A percentile compares a stretch with the other conserved stretches of the same genome.
phyloP scores from a whole-genome alignment of 495 filamentous ascomycete species.

The Penicillium mononematosum region DNA sequence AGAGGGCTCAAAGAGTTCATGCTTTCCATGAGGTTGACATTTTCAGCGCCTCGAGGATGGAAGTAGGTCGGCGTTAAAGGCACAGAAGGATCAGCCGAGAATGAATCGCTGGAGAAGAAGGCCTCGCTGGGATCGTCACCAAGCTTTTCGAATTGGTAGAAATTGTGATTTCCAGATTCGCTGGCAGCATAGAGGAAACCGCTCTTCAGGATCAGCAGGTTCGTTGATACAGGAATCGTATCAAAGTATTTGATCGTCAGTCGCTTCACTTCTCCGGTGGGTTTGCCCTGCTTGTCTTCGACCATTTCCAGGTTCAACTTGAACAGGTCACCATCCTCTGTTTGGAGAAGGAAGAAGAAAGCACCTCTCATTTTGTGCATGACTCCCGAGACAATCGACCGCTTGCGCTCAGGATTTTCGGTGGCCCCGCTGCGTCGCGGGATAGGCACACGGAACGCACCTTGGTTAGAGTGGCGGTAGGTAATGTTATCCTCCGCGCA shows the following conservation, averaged over 20 bases:
- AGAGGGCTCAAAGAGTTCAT: constrained; percentile 89
- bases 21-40: constrained; percentile 79
- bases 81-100: constrained; percentile 67
- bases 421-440: constrained; percentile 81
- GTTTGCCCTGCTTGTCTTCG: constrained; percentile 73
- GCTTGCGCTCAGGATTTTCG: constrained; percentile 89
- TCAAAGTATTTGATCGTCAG: constrained; percentile 98
- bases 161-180: constrained; percentile 88
- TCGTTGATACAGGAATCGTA: constrained; percentile 84
- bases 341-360: constrained; percentile 96
- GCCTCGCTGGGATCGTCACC: constrained; percentile 93
- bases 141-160: constrained; percentile 96
- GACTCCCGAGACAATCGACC: constrained; percentile 80
- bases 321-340: constrained; percentile 95
- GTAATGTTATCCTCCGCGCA: constrained; percentile 93
- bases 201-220: constrained; percentile 88
- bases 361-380: constrained; percentile 98
- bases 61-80: constrained; percentile 78
- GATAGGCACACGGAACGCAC: constrained; percentile 83
- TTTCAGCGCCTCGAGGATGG: constrained; percentile 73
- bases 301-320: constrained; percentile 92
- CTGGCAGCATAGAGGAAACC: constrained; percentile 92
- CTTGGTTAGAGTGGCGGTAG: constrained; percentile 90
- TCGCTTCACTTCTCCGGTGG: constrained; percentile 73
- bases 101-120: constrained; percentile 80